Evolutionary conservation across 192 early-diverging fungal genomes (phyloP).

Genomic region (Diversispora eburnea): DNA sequence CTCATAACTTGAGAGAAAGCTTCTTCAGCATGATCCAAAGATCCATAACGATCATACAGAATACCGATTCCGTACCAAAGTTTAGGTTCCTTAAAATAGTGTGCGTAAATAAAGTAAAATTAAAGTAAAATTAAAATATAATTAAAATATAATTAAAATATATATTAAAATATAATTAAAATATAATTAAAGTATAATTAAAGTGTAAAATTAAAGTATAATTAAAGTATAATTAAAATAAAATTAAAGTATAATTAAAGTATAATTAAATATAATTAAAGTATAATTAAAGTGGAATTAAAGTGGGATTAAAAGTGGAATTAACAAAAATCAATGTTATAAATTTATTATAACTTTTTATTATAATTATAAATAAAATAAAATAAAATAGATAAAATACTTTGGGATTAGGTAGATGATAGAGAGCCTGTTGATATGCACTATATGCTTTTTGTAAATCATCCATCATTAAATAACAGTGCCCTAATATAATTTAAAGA

Average conservation of each 20-base stretch:
- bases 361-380: too few relatives aligned
- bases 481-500: constrained; percentile 50
- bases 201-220: neutral
- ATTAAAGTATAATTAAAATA: constrained; percentile 18
- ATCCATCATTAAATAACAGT: constrained; percentile 96
- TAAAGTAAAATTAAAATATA: neutral
- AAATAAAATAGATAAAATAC: constrained; percentile 39
- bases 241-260: too few relatives aligned
- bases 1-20: constrained; percentile 91
- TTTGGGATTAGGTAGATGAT: constrained; percentile 86
- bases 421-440: constrained; percentile 94
- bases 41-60: constrained; percentile 95
- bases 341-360: too few relatives aligned
- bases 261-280: too few relatives aligned
- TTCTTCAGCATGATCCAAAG: constrained; percentile 95
- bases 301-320: too few relatives aligned
- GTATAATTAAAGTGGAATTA: too few relatives aligned
- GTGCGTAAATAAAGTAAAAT: neutral
- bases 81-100: constrained; percentile 75
- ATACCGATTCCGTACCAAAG: constrained; percentile 99
- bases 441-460: constrained; percentile 91
- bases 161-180: too few relatives aligned
- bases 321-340: too few relatives aligned
- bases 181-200: neutral
- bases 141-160: too few relatives aligned